These are phyloP conservation scores for Eucalyptus viminalis DNA, from an alignment of 345 rosid species.

Conservation along the genomic window DNA sequence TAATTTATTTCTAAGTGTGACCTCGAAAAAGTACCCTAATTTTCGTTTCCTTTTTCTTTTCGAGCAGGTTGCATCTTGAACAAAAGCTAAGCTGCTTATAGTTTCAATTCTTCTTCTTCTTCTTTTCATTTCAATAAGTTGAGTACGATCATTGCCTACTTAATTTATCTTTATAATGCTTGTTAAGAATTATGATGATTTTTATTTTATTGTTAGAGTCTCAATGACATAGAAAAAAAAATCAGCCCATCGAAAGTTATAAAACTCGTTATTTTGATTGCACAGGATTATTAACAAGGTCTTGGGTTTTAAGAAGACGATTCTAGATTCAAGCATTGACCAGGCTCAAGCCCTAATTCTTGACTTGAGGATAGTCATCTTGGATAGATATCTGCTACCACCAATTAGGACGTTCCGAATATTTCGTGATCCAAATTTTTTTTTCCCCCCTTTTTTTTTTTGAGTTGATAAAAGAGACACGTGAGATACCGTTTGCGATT, in stretches of 20 bases:
- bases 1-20: not conserved
- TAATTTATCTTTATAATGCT: not conserved
- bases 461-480: not conserved
- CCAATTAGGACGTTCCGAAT: too few relatives aligned
- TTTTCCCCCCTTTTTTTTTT: too few relatives aligned
- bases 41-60: not conserved
- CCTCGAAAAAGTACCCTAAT: not conserved
- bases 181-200: not conserved
- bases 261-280: not conserved
- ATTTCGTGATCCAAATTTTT: not conserved
- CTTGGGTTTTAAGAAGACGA: not conserved
- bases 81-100: not conserved
- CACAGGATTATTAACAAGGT: not conserved
- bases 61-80: not conserved
- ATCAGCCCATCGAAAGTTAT: not conserved
- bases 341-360: too few relatives aligned
- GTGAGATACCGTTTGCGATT: not conserved
- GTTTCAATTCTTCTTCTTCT: not conserved
- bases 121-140: not conserved
- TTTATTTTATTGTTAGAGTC: not conserved
- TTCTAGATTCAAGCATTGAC: too few relatives aligned
- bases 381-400: too few relatives aligned
- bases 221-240: not conserved
- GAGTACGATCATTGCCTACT: not conserved
- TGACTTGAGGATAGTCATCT: too few relatives aligned